A percentile compares a stretch with the other conserved stretches of the same genome.
Evolutionary conservation across 169 alveolate species (phyloP).

Genomic region (Pseudocohnilembus persalinus): DNA sequence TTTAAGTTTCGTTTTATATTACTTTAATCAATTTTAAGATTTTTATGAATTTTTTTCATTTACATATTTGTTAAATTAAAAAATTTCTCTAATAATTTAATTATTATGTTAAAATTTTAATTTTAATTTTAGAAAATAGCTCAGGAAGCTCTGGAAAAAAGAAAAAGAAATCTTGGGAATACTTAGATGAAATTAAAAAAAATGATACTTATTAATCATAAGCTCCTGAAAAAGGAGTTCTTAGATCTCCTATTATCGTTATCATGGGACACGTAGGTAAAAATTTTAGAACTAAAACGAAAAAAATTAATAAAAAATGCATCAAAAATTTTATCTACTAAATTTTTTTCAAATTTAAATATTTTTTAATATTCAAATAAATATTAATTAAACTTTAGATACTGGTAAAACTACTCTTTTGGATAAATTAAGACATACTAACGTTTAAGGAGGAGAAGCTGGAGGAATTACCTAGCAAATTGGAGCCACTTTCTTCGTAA

Average conservation of each 20-base stretch:
- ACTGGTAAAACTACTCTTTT: constrained; percentile 99
- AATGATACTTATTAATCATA: constrained; percentile 9
- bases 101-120: constrained; percentile 12
- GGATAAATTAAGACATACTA: constrained; percentile 98
- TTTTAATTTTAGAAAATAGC: constrained; percentile 9
- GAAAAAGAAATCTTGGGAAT: constrained; percentile 26
- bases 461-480: constrained; percentile 99
- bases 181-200: background rate
- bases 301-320: too few relatives aligned
- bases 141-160: constrained; percentile 23
- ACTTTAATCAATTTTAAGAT: constrained; percentile 13
- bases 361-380: too few relatives aligned
- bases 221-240: constrained; percentile 42
- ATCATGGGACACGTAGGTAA: constrained; percentile 99
- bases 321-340: too few relatives aligned
- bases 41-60: constrained; percentile 16
- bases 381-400: too few relatives aligned
- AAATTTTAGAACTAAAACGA: too few relatives aligned
- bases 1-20: constrained; percentile 8
- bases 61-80: too few relatives aligned
- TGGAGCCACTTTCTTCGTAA: constrained; percentile 98
- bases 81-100: constrained; percentile 2
- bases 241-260: constrained; percentile 97
- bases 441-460: constrained; percentile 99
- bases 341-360: too few relatives aligned